Base-by-base conservation (phyloP, 345 rosid genomes). In the Streptanthus diversifolius region DNA sequence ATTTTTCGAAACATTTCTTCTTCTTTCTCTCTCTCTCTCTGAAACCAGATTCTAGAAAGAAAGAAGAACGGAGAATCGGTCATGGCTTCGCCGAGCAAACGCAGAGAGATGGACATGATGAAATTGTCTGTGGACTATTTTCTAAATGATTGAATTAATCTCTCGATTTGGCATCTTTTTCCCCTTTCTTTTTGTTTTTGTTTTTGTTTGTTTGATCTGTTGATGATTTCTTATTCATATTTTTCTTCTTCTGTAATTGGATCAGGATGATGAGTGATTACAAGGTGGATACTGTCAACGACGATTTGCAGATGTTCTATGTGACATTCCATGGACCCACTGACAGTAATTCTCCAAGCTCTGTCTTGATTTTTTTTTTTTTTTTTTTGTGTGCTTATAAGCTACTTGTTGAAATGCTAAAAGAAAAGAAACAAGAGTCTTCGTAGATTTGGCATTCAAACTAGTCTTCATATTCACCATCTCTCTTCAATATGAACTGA, bases 31-130 rank as follows among this genome's bases (percentile, higher is more conserved):
- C 24, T 44, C 69, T 52, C 35, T 72, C 60, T 37, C 6, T 14
- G 15, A 36, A 45, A 61, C 49, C 56, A 64, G 74, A 71, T 48
- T 54, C 29, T 15, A 36, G 44, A 53, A 21, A 58, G 29, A 48
- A 58, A 48, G 53, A 52, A 70, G 59, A 21, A 25, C n/a, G 29
- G 30, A 53, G 79, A 68, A 43, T 14, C 67, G 76, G 17, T 8
- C 79, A 86, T 89, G 91, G 85, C 95, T 60, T 86, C 87, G 15
- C 91, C 91, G 12, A 86, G 87, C 86, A 88, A 88, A 76, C 89
- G 93, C 76, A 69, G 95, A 55, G 89, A 86, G 80, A 86, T 81
- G 89, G 95, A 88, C 77, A 75, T 85, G 85, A 86, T 85, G 95
- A 88, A 86, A 81, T 68, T 88, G 91, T 88, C 8, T n/a, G n/a